Base-by-base conservation (phyloP, 2,329 filamentous ascomycete genomes). In the Chaetomium globosum region DNA sequence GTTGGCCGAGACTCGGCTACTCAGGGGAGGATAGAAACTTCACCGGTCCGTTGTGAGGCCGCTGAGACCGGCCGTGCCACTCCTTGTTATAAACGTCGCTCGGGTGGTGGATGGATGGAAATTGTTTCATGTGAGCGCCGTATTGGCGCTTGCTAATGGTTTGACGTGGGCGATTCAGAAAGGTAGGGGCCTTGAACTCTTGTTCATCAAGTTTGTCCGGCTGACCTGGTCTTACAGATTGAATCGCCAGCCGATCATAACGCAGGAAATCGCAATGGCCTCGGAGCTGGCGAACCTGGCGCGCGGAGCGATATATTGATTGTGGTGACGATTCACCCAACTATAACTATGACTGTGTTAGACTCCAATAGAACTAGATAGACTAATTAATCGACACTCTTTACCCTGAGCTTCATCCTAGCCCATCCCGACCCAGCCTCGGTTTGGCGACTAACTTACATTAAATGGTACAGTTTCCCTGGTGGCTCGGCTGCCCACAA, bases 1-100 rank as follows among this genome's bases (percentile, higher is more conserved):
- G 85, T 7, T 90, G 88, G 88, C 87, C 87, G 2, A 77, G 76
- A 59, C 68, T 82, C 31, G 86, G 85, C 2, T 88, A 85, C 82
- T 68, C 81, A 3, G 71, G 76, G 1, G 74, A 83, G 65, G 69
- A 71, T 10, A 73, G 76, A 58, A 70, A 74, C 23, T 74, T 67
- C 56, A 58, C 67, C 19, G 69, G 67, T 6, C 64, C 67, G 9
- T 8, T 68, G 19, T 68, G 56, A 67, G 43, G 30, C 2, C 9
- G 0, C 9, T 10, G 19, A 30, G 5, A 19, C 13, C 31, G 48
- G 26, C 36, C n/a, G 28, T 12, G 19, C 10, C 8, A 7, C 54
- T 28, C 3, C 16, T 39, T 7, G 9, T 43, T 43, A 43, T 19
- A 43, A 6, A 43, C 39, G 39, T 19, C 39, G 39, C 16, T 7